These are phyloP conservation scores for Ustulina deusta DNA, from an alignment of 2,329 filamentous ascomycete species.

Conservation along the genomic window DNA sequence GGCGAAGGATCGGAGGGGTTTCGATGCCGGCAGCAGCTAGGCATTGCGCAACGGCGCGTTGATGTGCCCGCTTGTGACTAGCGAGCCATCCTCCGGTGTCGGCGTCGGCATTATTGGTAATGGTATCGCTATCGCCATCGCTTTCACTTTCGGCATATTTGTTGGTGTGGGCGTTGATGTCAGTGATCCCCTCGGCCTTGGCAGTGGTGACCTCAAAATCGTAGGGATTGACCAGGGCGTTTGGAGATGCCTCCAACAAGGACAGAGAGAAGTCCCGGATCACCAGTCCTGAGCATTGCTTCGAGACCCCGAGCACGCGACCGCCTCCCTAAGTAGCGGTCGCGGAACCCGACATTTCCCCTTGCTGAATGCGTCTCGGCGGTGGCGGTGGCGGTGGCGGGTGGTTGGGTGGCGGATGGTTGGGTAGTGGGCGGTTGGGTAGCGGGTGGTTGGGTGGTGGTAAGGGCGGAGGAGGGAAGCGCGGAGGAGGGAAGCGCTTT, in stretches of 20 bases:
- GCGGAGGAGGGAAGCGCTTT: neutral
- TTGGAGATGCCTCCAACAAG: neutral
- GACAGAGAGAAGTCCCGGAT: conserved; percentile 30
- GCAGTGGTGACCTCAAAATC: neutral
- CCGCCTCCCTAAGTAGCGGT: conserved; percentile 16
- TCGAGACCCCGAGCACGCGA: conserved; percentile 12
- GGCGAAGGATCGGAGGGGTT: neutral
- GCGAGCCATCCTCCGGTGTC: conserved; percentile 27
- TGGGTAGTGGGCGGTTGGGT: conserved; percentile 24
- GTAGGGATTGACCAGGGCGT: conserved; percentile 14
- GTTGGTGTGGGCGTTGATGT: neutral
- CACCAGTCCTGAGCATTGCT: conserved; percentile 9
- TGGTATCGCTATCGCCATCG: neutral
- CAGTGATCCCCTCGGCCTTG: neutral
- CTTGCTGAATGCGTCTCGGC: neutral
- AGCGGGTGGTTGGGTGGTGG: conserved; percentile 26
- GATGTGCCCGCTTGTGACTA: conserved; percentile 10
- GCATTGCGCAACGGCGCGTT: conserved; percentile 7
- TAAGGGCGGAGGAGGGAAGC: too few species aligned
- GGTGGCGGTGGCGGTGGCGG: conserved; percentile 19
- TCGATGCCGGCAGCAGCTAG: neutral
- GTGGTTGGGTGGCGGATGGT: conserved; percentile 23
- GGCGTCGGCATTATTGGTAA: neutral
- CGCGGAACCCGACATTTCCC: neutral
- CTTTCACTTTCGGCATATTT: neutral